phyloP scores from a whole-genome alignment of 208 protist genomes.

The Trypanosoma congolense region DNA sequence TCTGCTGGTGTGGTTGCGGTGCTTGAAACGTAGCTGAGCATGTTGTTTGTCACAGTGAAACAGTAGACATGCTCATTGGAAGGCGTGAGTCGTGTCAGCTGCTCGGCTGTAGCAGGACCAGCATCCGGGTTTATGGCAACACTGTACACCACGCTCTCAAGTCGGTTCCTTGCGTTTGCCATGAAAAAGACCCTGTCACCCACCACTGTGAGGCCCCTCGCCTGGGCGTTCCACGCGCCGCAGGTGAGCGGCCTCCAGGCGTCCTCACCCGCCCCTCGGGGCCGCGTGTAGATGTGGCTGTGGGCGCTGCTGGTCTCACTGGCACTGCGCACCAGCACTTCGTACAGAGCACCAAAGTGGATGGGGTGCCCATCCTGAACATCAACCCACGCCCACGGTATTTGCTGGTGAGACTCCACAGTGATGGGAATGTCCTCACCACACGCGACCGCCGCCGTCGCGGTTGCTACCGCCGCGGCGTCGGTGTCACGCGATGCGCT shows the following conservation, averaged over 20 bases:
- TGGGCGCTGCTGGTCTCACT: constrained; percentile 50
- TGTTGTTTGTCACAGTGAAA: constrained; percentile 31
- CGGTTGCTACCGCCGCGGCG: constrained; percentile 13
- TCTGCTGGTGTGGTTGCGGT: constrained; percentile 33
- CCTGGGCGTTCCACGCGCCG: constrained; percentile 67
- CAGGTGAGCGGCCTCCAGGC: constrained; percentile 59
- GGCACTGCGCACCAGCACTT: constrained; percentile 56
- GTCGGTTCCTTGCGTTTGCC: constrained; percentile 53
- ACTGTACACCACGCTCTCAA: constrained; percentile 49
- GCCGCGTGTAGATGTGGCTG: constrained; percentile 55
- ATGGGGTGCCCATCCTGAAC: constrained; percentile 38
- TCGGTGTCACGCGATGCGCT: constrained; percentile 8
- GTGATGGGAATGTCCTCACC: constrained; percentile 6
- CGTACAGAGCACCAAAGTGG: constrained; percentile 37
- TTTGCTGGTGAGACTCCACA: constrained; percentile 48
- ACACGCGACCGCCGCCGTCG: background rate
- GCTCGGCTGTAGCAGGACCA: constrained; percentile 1
- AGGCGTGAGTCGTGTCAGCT: constrained; percentile 38
- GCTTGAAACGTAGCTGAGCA: constrained; percentile 53
- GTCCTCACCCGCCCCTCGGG: constrained; percentile 3
- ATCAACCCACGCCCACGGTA: constrained; percentile 80
- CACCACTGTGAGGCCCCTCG: constrained; percentile 23
- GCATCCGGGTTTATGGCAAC: constrained; percentile 20
- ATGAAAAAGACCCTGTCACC: constrained; percentile 46
- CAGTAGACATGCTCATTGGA: constrained; percentile 48